phyloP scores from a whole-genome alignment of 192 early-diverging fungal genomes.

The Linnemannia hyalina region DNA sequence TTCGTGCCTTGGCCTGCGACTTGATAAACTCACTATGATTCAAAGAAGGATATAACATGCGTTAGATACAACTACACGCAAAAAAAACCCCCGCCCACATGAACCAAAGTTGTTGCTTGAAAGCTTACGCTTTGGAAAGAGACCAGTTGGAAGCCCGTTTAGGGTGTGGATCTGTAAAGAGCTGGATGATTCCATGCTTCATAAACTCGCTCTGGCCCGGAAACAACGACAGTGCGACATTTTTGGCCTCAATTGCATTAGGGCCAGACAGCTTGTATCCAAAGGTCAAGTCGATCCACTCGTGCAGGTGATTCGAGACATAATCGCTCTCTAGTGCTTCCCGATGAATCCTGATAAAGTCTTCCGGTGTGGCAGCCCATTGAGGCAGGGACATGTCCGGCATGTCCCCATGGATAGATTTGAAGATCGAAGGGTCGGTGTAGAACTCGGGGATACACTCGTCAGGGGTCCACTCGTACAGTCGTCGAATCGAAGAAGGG shows the following conservation, averaged over 20 bases:
- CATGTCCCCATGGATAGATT: conserved; percentile 75
- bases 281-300: conserved; percentile 93
- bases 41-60: neutral
- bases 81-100: neutral
- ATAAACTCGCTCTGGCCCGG: conserved; percentile 89
- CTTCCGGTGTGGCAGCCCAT: conserved; percentile 83
- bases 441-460: conserved; percentile 84
- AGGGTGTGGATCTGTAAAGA: conserved; percentile 91
- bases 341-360: conserved; percentile 88
- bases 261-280: conserved; percentile 87
- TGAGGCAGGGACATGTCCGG: conserved; percentile 75
- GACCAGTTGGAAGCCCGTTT: conserved; percentile 65
- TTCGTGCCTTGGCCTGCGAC: conserved; percentile 18
- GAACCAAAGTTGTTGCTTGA: neutral
- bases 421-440: conserved; percentile 73
- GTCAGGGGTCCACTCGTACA: conserved; percentile 81
- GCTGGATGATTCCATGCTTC: conserved; percentile 80
- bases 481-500: conserved; percentile 68
- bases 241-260: conserved; percentile 80
- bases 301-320: conserved; percentile 81
- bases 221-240: conserved; percentile 76
- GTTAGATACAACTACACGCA: neutral
- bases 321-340: conserved; percentile 80
- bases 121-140: conserved; percentile 43
- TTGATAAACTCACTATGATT: conserved; percentile 40